A percentile compares a stretch with the other conserved stretches of the same genome.
These are phyloP conservation scores for Trifolium pratense DNA, from an alignment of 306 rosid genomes.

Conservation along the genomic window DNA sequence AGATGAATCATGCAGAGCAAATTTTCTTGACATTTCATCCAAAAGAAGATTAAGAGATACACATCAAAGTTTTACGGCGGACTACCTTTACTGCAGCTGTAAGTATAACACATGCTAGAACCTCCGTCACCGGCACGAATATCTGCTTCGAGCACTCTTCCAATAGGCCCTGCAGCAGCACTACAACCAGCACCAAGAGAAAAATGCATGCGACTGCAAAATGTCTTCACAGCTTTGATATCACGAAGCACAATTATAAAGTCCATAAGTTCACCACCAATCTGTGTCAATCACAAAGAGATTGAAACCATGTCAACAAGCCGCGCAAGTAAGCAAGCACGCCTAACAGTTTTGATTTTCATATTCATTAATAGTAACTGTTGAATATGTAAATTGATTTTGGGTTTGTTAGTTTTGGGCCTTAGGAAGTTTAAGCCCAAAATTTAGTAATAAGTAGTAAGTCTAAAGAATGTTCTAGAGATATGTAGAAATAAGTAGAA, in stretches of 20 bases:
- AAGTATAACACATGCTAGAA: constrained; percentile 92
- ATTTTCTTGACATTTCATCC: not conserved
- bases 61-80: too few species aligned
- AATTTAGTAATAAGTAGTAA: too few species aligned
- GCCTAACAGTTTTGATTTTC: not conserved
- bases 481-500: too few species aligned
- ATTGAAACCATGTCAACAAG: not conserved
- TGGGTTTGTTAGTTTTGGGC: too few species aligned
- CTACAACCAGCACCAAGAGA: constrained; percentile 98
- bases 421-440: too few species aligned
- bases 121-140: constrained; percentile 94
- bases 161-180: constrained; percentile 93
- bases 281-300: constrained; percentile 51
- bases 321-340: not conserved
- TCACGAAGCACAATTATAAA: constrained; percentile 82
- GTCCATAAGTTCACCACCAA: constrained; percentile 94
- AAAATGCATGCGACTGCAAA: constrained; percentile 92
- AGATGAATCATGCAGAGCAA: constrained; percentile 16
- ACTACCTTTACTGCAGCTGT: constrained; percentile 93
- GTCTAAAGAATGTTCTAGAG: too few species aligned
- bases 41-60: constrained; percentile 10
- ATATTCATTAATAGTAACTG: too few species aligned
- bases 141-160: constrained; percentile 89
- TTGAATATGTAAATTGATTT: too few species aligned
- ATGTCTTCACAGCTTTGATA: constrained; percentile 82